Base-by-base conservation (phyloP, 257 asterid species). In the Gentiana dahurica region DNA sequence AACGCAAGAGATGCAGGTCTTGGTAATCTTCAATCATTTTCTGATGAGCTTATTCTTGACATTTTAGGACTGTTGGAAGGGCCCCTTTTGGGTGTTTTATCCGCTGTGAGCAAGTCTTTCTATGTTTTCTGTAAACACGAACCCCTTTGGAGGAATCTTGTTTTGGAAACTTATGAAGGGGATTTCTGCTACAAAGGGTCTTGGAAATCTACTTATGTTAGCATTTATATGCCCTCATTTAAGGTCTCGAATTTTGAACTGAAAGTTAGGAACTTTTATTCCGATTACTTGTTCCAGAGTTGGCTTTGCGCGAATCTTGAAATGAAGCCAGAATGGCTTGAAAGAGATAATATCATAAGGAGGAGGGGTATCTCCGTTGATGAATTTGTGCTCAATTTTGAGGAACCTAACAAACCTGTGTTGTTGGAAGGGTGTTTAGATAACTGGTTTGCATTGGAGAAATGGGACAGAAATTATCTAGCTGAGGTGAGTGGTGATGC, bases 221-320 rank as follows among this genome's bases (percentile, higher is more conserved):
- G 62, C 59, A 67, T 61, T 10, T 54, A 36, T 53, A 62, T 58
- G 11, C 54, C 67, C 55, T 77, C 77, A 15, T 71, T 63, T 64
- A 24, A 61, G 36, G 62, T 66, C 60, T 52, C 54, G 36, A 66
- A 68, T 63, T 68, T 70, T 41, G 65, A 79, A 24, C 59, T 87
- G 73, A 73, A 60, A 71, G 79, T 92, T 71, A 69, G 85, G 72
- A 83, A 88, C 70, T 92, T 92, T 45, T 92, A 87, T 65, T 92
- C 98, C 63, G 98, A 92, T 77, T 92, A 87, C 68, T 71, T 92
- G 82, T 92, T 92, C 62, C 98, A 92, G 73, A 85, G 98, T 51
- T 92, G 98, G 98, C 78, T 92, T 24, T 92, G 98, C 71, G 98
- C 98, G 51, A 92, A 92, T 74, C 94, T 92, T 67, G 98, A 87